Evolutionary conservation across 1,139 yeast species (phyloP).

Genomic region (Kluyveromyces marxianus): DNA sequence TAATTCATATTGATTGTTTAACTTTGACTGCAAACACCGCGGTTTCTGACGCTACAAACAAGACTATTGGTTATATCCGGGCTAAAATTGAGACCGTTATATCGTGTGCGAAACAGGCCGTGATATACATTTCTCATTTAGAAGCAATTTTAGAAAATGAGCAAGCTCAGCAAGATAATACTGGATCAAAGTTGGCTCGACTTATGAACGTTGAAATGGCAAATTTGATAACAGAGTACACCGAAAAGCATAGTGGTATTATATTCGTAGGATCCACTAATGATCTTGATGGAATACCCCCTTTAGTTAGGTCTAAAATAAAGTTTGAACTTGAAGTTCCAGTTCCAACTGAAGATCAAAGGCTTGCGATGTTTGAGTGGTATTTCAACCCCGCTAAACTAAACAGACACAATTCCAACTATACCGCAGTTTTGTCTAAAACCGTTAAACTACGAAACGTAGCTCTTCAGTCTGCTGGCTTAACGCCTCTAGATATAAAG

Average conservation of each 20-base stretch:
- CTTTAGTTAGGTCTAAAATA: conserved; percentile 55
- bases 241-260: conserved; percentile 34
- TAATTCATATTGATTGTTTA: conserved; percentile 64
- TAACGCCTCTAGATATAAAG: conserved; percentile 75
- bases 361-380: conserved; percentile 54
- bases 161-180: conserved; percentile 54
- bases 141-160: conserved; percentile 64
- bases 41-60: conserved; percentile 64
- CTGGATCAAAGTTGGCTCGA: conserved; percentile 33
- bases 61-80: conserved; percentile 67
- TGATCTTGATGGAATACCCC: conserved; percentile 65
- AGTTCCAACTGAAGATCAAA: conserved; percentile 74
- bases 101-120: conserved; percentile 32
- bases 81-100: conserved; percentile 67
- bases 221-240: conserved; percentile 51
- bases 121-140: conserved; percentile 62
- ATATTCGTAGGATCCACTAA: conserved; percentile 64
- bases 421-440: conserved; percentile 28
- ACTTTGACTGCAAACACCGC: conserved; percentile 40
- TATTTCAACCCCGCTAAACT: conserved; percentile 30
- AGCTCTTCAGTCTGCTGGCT: conserved; percentile 86
- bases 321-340: conserved; percentile 71
- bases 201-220: conserved; percentile 53
- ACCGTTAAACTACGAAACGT: conserved; percentile 56
- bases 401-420: conserved; percentile 5